Conservation (phyloP, 371 early-diverging fungal genomes). For the Saksenaea oblongispora region DNA sequence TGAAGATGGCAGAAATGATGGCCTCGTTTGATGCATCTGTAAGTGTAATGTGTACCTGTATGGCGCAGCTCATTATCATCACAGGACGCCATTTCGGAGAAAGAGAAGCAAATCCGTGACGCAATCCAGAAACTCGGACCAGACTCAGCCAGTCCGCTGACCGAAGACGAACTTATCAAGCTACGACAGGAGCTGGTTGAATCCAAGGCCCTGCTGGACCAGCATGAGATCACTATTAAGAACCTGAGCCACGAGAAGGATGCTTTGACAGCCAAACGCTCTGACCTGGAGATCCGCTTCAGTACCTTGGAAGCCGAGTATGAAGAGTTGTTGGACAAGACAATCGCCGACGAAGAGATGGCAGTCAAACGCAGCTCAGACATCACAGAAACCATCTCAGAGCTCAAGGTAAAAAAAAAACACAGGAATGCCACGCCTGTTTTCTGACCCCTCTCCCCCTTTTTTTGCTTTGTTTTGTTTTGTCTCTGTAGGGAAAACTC, state of each 20-base stretch:
- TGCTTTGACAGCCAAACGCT: conserved; percentile 58
- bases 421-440: neutral
- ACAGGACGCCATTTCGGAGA: conserved; percentile 62
- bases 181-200: conserved; percentile 82
- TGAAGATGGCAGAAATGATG: conserved; percentile 85
- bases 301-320: conserved; percentile 83
- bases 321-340: conserved; percentile 91
- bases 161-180: conserved; percentile 67
- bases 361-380: conserved; percentile 59
- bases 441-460: neutral
- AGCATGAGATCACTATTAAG: conserved; percentile 68
- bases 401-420: conserved; percentile 69
- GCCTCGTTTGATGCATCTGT: conserved; percentile 77
- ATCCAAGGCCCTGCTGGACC: conserved; percentile 64
- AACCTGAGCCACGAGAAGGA: conserved; percentile 70
- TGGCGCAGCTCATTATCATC: conserved; percentile 2
- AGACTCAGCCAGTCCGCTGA: conserved; percentile 11
- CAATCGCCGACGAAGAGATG: conserved; percentile 91
- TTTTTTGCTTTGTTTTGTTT: neutral
- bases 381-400: conserved; percentile 71
- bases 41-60: conserved; percentile 10
- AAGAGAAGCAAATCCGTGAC: conserved; percentile 71
- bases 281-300: conserved; percentile 77
- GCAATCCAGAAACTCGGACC: conserved; percentile 64
- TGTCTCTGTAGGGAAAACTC: conserved; percentile 58